Evolutionary conservation across 305 asterid genomes (phyloP).

Genomic region (Stenogyne calaminthoides): DNA sequence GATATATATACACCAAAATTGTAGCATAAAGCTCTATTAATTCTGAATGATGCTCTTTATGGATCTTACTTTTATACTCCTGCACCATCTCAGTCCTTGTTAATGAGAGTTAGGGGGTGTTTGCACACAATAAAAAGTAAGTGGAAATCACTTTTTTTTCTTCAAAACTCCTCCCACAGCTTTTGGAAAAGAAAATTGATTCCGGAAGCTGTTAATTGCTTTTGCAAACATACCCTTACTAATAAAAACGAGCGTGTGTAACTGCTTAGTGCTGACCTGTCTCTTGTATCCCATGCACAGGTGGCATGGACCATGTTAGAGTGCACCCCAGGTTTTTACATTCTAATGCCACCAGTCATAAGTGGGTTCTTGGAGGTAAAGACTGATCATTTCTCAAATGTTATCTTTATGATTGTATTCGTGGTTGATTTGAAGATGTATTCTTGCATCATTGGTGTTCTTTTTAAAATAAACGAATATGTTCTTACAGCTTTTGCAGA

Average conservation of each 20-base stretch:
- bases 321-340: conserved; percentile 90
- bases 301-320: conserved; percentile 91
- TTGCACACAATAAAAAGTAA: too few relatives aligned
- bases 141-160: too few relatives aligned
- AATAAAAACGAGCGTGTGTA: neutral
- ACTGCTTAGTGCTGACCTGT: conserved; percentile 14
- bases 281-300: conserved; percentile 39
- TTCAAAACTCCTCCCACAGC: too few relatives aligned
- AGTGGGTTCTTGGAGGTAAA: conserved; percentile 97
- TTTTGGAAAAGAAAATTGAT: too few relatives aligned
- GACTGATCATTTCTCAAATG: conserved; percentile 13
- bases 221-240: neutral
- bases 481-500: conserved; percentile 86
- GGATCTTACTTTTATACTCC: conserved; percentile 1
- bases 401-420: neutral
- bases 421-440: conserved; percentile 19
- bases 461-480: conserved; percentile 18
- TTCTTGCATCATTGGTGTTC: conserved; percentile 10
- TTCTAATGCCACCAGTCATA: conserved; percentile 96
- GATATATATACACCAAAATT: neutral
- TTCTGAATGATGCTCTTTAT: conserved; percentile 1
- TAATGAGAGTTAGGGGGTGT: neutral
- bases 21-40: conserved; percentile 6
- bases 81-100: conserved; percentile 3
- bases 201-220: too few relatives aligned